phyloP scores from a whole-genome alignment of 2,329 filamentous ascomycete genomes.

The Aspergillus awamori region DNA sequence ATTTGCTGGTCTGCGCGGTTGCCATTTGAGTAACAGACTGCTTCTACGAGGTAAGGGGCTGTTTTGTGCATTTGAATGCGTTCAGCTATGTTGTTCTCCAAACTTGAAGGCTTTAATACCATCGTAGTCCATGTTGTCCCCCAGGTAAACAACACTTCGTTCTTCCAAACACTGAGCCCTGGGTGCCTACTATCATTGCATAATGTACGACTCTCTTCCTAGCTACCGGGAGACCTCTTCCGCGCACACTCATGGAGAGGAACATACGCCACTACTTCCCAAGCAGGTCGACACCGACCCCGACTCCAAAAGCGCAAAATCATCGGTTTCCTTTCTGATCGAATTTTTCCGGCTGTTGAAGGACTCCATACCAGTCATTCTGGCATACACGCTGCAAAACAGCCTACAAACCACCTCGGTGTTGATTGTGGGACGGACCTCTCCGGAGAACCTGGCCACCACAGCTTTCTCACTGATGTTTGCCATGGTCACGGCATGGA shows the following conservation, averaged over 20 bases:
- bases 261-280: slow-evolving; percentile 35
- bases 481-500: slow-evolving; percentile 84
- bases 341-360: slow-evolving; percentile 72
- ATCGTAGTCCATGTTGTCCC: background rate
- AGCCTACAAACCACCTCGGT: slow-evolving; percentile 82
- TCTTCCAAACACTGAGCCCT: background rate
- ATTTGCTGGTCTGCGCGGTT: background rate
- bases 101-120: background rate
- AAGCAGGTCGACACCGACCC: slow-evolving; percentile 21
- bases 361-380: slow-evolving; percentile 73
- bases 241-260: slow-evolving; percentile 5
- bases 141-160: too few species aligned
- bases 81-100: background rate
- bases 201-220: slow-evolving; percentile 15
- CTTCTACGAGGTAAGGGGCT: background rate
- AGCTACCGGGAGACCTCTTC: background rate
- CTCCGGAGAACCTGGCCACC: slow-evolving; percentile 76
- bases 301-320: background rate
- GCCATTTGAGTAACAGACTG: background rate
- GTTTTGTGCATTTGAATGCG: background rate
- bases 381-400: slow-evolving; percentile 85
- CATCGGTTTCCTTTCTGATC: slow-evolving; percentile 26
- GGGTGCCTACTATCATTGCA: background rate
- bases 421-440: slow-evolving; percentile 76
- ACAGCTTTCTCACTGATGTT: slow-evolving; percentile 94